Base-by-base conservation (phyloP, 345 rosid species). In the Diplotaxis tenuifolia region DNA sequence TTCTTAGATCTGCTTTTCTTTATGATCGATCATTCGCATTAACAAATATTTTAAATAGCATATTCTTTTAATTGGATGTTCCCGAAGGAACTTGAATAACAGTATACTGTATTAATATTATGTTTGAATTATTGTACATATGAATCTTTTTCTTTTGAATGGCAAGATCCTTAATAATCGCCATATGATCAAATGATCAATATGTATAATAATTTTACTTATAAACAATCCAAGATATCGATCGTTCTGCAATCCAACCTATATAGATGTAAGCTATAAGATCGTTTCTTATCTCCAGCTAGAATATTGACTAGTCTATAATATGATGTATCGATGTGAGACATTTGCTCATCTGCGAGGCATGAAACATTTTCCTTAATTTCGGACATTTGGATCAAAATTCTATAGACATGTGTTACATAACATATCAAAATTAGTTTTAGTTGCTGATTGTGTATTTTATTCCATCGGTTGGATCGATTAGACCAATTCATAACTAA, bases 1-100 rank as follows among this genome's bases (percentile, higher is more conserved):
- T 60, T 52, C 52, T 9, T 23, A 74, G 68, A 67, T 61, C 67
- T 67, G 42, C 73, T 74, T 74, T 67, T 47, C 9, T 40, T 28
- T 10, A 50, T 62, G 38, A 58, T 27, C 20, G 36, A 57, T 28
- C 21, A 15, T 28, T 28, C 21, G 14, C 21, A 58, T 28, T 58
- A 8, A 58, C 47, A 3, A 28, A 27, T 27, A 7, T 7, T 57
- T 27, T 6, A 25, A 3, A 9, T 22, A 28, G 9, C 16, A 14
- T 25, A 27, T 4, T 11, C 6, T 55, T 21, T 3, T 14, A 12
- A 14, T 40, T 16, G 47, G 16, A 40, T 40, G 47, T 40, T 14
- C 16, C 47, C 6, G 16, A 40, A 40, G 47, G 47, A 40, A 40
- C 16, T 40, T 40, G 15, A 40, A 40, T 40, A 36, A 36, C 38